phyloP scores from a whole-genome alignment of 805 yeast species.

The Teunomyces pallodes region DNA sequence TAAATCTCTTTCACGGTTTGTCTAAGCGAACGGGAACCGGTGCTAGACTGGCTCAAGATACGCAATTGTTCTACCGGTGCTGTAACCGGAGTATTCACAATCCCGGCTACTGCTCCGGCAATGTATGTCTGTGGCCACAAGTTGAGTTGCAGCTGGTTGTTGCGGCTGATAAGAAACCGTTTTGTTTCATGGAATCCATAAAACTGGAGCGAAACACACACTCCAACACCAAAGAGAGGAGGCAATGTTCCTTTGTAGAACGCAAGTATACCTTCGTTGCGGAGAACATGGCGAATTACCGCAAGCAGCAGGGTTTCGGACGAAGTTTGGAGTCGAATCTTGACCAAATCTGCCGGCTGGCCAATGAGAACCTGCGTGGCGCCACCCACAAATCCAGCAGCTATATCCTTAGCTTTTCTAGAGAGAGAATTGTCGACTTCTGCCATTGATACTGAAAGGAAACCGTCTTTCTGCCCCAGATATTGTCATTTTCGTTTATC shows the following conservation, averaged over 20 bases:
- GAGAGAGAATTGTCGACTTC: constrained; percentile 33
- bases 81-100: constrained; percentile 61
- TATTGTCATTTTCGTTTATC: neutral
- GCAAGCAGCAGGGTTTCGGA: constrained; percentile 28
- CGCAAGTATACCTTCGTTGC: constrained; percentile 42
- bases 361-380: constrained; percentile 48
- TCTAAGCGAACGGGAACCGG: constrained; percentile 17
- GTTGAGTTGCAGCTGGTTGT: constrained; percentile 33
- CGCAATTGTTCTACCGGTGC: constrained; percentile 68
- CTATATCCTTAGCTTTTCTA: constrained; percentile 39
- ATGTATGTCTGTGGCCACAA: constrained; percentile 56
- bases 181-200: constrained; percentile 71
- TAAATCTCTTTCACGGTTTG: constrained; percentile 45
- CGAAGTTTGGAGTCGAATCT: constrained; percentile 41
- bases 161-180: constrained; percentile 46
- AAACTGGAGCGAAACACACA: constrained; percentile 67
- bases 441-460: constrained; percentile 6
- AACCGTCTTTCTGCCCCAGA: neutral
- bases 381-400: constrained; percentile 47
- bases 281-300: constrained; percentile 34
- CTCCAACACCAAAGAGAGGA: constrained; percentile 50
- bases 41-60: constrained; percentile 56
- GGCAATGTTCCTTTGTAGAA: constrained; percentile 46
- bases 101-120: constrained; percentile 65
- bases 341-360: constrained; percentile 46